These are phyloP conservation scores for Sugiyamaella boreocaroliniensis DNA, from an alignment of 805 yeast species.

Conservation along the genomic window DNA sequence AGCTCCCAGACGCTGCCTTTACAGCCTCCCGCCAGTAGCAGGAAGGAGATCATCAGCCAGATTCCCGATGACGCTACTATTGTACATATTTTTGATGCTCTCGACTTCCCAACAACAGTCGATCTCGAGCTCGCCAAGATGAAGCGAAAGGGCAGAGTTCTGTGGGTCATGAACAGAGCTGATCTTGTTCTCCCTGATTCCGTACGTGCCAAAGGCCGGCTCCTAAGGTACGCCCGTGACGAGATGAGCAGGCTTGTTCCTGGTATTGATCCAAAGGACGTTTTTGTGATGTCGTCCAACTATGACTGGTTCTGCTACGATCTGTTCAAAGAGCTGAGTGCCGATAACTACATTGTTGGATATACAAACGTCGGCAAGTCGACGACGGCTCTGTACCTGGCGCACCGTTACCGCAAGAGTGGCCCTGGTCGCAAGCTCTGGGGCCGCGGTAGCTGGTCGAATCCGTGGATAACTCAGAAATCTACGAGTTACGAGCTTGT, in stretches of 20 bases:
- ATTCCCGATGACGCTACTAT: conserved; percentile 44
- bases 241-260: conserved; percentile 29
- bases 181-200: conserved; percentile 38
- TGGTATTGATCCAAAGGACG: conserved; percentile 35
- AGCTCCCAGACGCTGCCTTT: conserved; percentile 7
- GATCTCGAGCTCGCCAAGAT: conserved; percentile 32
- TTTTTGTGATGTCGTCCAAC: conserved; percentile 46
- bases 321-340: conserved; percentile 35
- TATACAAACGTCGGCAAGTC: conserved; percentile 89
- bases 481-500: conserved; percentile 36
- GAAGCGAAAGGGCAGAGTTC: conserved; percentile 23
- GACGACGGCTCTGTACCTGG: conserved; percentile 60
- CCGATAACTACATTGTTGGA: conserved; percentile 51
- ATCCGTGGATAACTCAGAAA: conserved; percentile 55
- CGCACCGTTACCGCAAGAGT: conserved; percentile 41
- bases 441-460: conserved; percentile 3
- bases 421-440: not conserved
- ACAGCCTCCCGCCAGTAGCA: conserved; percentile 13
- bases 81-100: conserved; percentile 56
- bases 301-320: conserved; percentile 46
- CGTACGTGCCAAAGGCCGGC: conserved; percentile 20
- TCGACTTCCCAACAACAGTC: conserved; percentile 66
- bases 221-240: conserved; percentile 25
- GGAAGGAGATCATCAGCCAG: conserved; percentile 18
- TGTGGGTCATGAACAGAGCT: conserved; percentile 34